Base-by-base conservation (phyloP, 768 basidiomycete genomes). In the Grammothele lineata region DNA sequence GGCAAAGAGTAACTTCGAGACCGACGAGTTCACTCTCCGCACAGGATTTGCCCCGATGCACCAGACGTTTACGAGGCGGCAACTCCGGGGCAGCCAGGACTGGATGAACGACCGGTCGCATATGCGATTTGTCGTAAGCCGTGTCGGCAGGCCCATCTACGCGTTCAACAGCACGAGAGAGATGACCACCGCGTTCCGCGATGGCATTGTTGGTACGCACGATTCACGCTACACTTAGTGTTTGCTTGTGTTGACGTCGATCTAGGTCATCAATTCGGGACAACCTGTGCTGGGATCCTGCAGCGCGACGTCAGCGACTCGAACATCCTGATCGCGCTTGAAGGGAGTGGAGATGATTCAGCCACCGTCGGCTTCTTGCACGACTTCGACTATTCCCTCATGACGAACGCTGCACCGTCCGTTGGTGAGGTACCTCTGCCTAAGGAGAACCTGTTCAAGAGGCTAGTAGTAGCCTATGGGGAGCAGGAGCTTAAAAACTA, bases 291-390 rank as follows among this genome's bases (percentile, higher is more conserved):
- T 5, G 42, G 43, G 1, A 38, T 59, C 10, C 25, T 59, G 5
- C 58, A 56, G 22, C 37, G 55, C 1, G 58, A 59, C 25, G 24
- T 59, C 34, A 59, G 58, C 21, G 45, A 43, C 10, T 43, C 43
- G 11, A 59, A 59, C 18, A 53, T 59, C 17, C 43, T 59, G n/a
- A 55, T 59, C 33, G 39, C 21, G 0, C 30, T 46, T 10, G 8
- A 36, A 27, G 39, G 44, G 15, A 7, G 7, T 14, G 14, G 14
- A 30, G 27, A 14, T 7, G 27, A 14, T 14, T 24, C 24, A 42
- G 36, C 41, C 21, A 46, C 19, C 7, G 5, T 10, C 3, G 47
- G 47, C 6, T 47, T 51, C 40, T n/a, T 51, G 12, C 44, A 47
- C 27, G 40, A 51, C 26, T 47, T 37, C 19, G 45, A 47, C 27